These are phyloP conservation scores for Sutorius australiensis DNA, from an alignment of 768 basidiomycete genomes.

Conservation along the genomic window DNA sequence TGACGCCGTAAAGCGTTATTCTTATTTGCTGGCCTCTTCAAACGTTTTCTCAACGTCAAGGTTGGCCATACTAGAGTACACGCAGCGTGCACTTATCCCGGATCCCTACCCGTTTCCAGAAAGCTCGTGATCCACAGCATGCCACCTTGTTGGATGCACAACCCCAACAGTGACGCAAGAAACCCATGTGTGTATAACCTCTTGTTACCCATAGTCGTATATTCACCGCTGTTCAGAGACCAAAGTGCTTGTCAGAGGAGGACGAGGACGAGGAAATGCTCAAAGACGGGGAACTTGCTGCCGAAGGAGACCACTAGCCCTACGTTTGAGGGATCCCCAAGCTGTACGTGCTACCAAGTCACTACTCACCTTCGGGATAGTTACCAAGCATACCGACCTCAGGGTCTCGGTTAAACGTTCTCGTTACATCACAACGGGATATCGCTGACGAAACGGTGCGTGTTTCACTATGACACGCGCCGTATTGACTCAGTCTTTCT, in stretches of 20 bases:
- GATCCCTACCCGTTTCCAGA: slow-evolving; percentile 38
- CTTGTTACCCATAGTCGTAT: not conserved
- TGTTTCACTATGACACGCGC: not conserved
- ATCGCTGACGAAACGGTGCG: slow-evolving; percentile 93
- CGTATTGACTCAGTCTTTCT: not conserved
- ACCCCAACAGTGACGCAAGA: slow-evolving; percentile 82
- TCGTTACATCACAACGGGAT: slow-evolving; percentile 95
- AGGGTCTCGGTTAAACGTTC: slow-evolving; percentile 97
- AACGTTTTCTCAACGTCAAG: slow-evolving; percentile 63
- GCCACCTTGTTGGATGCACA: slow-evolving; percentile 86
- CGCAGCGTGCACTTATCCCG: not conserved
- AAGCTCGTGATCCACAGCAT: slow-evolving; percentile 89
- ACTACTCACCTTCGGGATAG: slow-evolving; percentile 38
- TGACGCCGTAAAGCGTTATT: too few relatives aligned
- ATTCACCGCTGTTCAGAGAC: slow-evolving; percentile 45
- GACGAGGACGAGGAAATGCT: slow-evolving; percentile 97
- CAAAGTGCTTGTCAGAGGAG: slow-evolving; percentile 78
- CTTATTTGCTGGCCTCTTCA: too few relatives aligned
- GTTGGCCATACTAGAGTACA: slow-evolving; percentile 35
- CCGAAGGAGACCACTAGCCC: slow-evolving; percentile 82
- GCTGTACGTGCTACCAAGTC: slow-evolving; percentile 49
- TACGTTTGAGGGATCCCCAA: slow-evolving; percentile 88
- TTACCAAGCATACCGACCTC: slow-evolving; percentile 87
- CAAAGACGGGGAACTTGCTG: slow-evolving; percentile 77
- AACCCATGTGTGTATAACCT: slow-evolving; percentile 52